Evolutionary conservation across 2,329 filamentous ascomycete genomes (phyloP).

Genomic region (Dothideomycetidae sp.): DNA sequence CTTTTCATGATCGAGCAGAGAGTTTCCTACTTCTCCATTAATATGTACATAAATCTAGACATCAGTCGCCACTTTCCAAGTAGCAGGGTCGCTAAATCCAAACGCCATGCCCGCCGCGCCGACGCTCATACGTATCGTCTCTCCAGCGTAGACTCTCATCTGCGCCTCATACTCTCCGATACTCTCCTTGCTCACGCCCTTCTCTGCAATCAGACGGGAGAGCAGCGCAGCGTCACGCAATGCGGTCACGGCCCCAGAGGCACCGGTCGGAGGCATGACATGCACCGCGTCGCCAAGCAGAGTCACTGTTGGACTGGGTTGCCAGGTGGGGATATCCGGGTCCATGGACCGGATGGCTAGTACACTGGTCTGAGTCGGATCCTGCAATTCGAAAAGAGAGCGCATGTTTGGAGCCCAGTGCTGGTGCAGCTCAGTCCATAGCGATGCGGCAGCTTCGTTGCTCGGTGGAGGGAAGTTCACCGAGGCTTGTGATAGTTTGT

Average conservation of each 20-base stretch:
- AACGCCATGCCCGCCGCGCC: too few relatives aligned
- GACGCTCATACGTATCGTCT: too few relatives aligned
- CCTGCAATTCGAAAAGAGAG: slow-evolving; percentile 14
- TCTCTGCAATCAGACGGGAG: slow-evolving; percentile 24
- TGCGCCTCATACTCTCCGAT: slow-evolving; percentile 24
- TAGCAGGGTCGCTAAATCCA: too few relatives aligned
- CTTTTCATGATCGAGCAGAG: too few relatives aligned
- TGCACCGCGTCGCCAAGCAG: slow-evolving; percentile 33
- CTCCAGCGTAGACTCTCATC: too few relatives aligned
- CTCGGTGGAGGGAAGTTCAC: too few relatives aligned
- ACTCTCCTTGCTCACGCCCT: slow-evolving; percentile 18
- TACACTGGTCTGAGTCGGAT: slow-evolving; percentile 20
- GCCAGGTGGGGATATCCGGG: slow-evolving; percentile 22
- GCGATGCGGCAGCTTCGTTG: slow-evolving; percentile 11
- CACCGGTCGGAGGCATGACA: slow-evolving; percentile 33
- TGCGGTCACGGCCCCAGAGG: slow-evolving; percentile 33
- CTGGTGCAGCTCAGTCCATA: slow-evolving; percentile 13
- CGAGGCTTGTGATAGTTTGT: slow-evolving; percentile 1
- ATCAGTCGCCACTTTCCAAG: too few relatives aligned
- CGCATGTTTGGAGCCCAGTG: slow-evolving; percentile 15
- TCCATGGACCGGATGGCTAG: slow-evolving; percentile 22
- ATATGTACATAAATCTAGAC: too few relatives aligned
- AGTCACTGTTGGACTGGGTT: slow-evolving; percentile 23
- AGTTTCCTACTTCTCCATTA: too few relatives aligned
- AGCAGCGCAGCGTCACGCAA: slow-evolving; percentile 29